Base-by-base conservation (phyloP, 164 flowering plant species). In the Vitis riparia region DNA sequence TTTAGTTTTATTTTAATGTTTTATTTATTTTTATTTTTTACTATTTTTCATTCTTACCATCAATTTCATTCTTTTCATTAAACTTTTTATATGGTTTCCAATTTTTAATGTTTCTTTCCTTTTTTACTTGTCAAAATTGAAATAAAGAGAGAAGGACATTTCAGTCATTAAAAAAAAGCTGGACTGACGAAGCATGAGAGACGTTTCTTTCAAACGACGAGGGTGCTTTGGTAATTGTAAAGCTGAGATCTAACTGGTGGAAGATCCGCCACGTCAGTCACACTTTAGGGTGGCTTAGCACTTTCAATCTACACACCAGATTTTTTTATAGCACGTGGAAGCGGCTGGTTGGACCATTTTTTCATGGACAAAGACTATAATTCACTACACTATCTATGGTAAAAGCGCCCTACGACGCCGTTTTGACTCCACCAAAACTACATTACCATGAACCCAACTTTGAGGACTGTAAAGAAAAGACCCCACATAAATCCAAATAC, bases 281-380 rank as follows among this genome's bases (percentile, higher is more conserved):
- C 51, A 37, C 9, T 14, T 19, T 49, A 29, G 58, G 53, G 53
- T 73, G 75, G 75, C 68, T 51, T 13, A 27, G 2, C 5, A 19
- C 23, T 23, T 62, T 56, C 60, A 49, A 50, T 49, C 57, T 9
- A 13, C 29, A 53, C 2, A 23, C 55, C 11, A 60, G 63, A 73
- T 56, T 55, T 63, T 64, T 72, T 73, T 27, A 53, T 68, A 75
- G 19, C 76, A 76, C 76, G 72, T 83, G 83, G 72, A 65, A 13
- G 37, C 57, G 8, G 19, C 1, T 68, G 11, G 51, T 77, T 82
- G 82, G 82, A 16, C 2, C 44, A 55, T 30, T 23, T 58, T 9
- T 9, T 65, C 47, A 11, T 15, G 57, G 44, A 32, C 2, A 32
- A 2, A 32, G 6, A 7, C 44, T 32, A 32, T 23, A 32, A 1